Evolutionary conservation across 2,329 filamentous ascomycete species (phyloP), one percentile per base, ranked within the genome.

Genomic region (Achaetomium macrosporum): DNA sequence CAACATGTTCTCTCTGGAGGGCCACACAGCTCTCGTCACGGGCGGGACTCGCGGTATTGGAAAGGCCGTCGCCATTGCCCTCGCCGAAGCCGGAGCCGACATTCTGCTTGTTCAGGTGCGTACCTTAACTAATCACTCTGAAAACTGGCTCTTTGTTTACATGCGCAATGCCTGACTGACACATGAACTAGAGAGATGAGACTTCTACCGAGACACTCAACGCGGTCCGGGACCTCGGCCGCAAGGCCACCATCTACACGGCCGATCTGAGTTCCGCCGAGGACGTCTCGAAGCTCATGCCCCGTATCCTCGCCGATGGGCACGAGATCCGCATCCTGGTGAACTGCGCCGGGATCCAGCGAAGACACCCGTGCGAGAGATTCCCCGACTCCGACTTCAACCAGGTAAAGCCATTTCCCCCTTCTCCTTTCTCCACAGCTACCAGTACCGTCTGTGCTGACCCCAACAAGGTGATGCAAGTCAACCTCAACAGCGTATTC

Each of bases 301-400:
- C 84, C 20, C 70, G 71, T 17, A 68, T 90, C 51, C 73, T 88
- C n/a, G 71, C 74, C 40, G 81, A 84, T 63, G 79, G 78, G 45
- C 76, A 83, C 66, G 65, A 81, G 65, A 81, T 95, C 58, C 79
- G 88, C 65, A 88, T 95, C 64, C 79, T 95, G 8, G 73, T 95
- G 62, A 95, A 91, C 73, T 92, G 88, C 71, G 90, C 87, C 16
- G 90, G 90, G 25, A 91, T 95, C 65, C 90, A 95, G 69, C 78
- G 83, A 57, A 78, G 90, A 13, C 87, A 93, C 68, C 82, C 87
- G 0, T 83, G 85, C 41, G 82, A 90, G 62, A 69, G 78, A 54
- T 95, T 95, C 65, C 88, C 88, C 0, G 81, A 87, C 65, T 71
- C 74, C 42, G 88, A 93, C 72, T 95, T 89, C 79, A 79, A 86